phyloP scores from a whole-genome alignment of 2,329 filamentous ascomycete genomes.

The Clathrospora elynae region DNA sequence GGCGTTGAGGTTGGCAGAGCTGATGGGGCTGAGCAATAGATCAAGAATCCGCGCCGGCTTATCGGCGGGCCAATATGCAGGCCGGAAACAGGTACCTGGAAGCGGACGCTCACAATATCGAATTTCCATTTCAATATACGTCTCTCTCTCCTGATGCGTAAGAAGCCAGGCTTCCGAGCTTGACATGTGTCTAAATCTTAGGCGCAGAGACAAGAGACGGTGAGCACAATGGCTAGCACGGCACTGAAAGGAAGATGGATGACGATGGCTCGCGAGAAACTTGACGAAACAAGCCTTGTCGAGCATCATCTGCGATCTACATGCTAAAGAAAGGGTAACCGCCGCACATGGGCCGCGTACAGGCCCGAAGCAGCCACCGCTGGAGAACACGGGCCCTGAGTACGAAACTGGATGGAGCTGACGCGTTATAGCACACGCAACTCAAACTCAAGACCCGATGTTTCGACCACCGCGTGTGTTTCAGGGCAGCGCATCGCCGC shows the following conservation, averaged over 20 bases:
- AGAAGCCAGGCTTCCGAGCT: too few species aligned
- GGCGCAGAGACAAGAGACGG: not conserved
- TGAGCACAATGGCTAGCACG: not conserved
- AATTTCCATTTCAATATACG: too few species aligned
- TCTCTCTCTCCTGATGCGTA: too few species aligned
- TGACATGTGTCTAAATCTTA: not conserved
- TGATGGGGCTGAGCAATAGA: constrained; percentile 8
- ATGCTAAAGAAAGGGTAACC: constrained; percentile 2
- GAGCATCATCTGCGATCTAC: constrained; percentile 5
- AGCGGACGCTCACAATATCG: not conserved
- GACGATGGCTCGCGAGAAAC: not conserved
- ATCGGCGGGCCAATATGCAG: constrained; percentile 2
- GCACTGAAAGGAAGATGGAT: not conserved
- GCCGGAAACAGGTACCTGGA: constrained; percentile 1
- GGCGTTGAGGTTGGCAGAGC: constrained; percentile 1
- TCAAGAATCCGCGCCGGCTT: constrained; percentile 3
- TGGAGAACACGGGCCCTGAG: too few species aligned
- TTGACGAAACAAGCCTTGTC: constrained; percentile 5
- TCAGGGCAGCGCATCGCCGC: too few species aligned
- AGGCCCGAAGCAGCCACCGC: constrained; percentile 11
- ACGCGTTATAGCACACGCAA: too few species aligned
- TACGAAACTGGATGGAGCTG: too few species aligned
- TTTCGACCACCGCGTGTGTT: too few species aligned
- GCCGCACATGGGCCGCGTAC: constrained; percentile 7
- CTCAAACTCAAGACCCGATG: too few species aligned